phyloP scores from a whole-genome alignment of 78 protist species.

The Speleostelium caveatum region DNA sequence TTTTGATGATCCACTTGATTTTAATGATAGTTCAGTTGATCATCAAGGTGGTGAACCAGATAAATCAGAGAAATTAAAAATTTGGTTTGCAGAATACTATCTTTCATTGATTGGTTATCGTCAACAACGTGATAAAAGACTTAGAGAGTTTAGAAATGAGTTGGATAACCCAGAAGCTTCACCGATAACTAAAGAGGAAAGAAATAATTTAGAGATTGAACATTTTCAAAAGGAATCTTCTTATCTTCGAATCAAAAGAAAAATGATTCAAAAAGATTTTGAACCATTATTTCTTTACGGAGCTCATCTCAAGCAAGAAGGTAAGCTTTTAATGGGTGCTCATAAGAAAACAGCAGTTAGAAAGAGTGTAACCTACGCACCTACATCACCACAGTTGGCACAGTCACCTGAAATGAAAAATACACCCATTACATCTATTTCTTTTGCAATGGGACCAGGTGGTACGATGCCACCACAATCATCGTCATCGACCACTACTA shows the following conservation, averaged over 20 bases:
- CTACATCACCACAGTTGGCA: background rate
- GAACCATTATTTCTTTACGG: conserved; percentile 42
- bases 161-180: background rate
- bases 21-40: background rate
- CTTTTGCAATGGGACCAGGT: no score
- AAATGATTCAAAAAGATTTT: conserved; percentile 31
- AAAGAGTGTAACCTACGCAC: background rate
- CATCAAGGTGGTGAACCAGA: background rate
- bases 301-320: background rate
- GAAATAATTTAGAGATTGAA: conserved; percentile 21
- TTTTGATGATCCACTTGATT: conserved; percentile 22
- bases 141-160: conserved; percentile 1
- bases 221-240: conserved; percentile 42
- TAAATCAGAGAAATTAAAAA: background rate
- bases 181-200: conserved; percentile 27
- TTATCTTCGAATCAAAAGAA: conserved; percentile 56
- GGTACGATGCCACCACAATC: background rate
- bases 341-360: background rate
- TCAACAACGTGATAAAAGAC: conserved; percentile 12
- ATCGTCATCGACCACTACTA: background rate
- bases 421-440: background rate
- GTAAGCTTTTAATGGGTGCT: background rate
- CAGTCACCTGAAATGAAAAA: background rate
- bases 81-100: conserved; percentile 59
- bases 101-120: background rate